Evolutionary conservation across 495 filamentous ascomycete genomes (phyloP).

Genomic region (Penicillium cinerascens): DNA sequence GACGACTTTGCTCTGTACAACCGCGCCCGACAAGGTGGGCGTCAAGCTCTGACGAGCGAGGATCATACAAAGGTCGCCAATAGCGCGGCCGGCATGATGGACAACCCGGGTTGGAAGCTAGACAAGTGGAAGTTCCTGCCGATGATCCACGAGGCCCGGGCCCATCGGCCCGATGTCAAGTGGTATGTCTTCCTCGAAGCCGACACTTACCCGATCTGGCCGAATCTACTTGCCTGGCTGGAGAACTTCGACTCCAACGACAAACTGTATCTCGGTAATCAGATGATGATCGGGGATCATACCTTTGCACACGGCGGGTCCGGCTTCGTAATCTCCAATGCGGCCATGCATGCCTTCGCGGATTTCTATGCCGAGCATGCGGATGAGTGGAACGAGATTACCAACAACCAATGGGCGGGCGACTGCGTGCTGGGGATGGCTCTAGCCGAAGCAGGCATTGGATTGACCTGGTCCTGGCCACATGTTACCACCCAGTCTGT

Average conservation of each 20-base stretch:
- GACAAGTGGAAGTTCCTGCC: conserved; percentile 73
- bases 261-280: conserved; percentile 53
- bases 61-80: conserved; percentile 32
- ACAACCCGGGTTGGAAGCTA: conserved; percentile 57
- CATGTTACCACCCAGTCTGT: conserved; percentile 29
- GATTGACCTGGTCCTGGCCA: conserved; percentile 36
- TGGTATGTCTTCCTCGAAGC: conserved; percentile 71
- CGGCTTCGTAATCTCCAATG: conserved; percentile 53
- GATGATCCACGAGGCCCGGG: conserved; percentile 56
- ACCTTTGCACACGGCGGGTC: conserved; percentile 66
- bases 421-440: conserved; percentile 46
- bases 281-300: conserved; percentile 42
- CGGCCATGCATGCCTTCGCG: conserved; percentile 29
- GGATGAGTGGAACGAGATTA: conserved; percentile 29
- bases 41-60: conserved; percentile 25
- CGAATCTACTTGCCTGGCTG: conserved; percentile 58
- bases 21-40: conserved; percentile 34
- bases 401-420: conserved; percentile 35
- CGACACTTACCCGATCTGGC: conserved; percentile 65
- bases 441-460: conserved; percentile 32
- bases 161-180: conserved; percentile 45
- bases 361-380: conserved; percentile 12
- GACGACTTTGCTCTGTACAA: conserved; percentile 46
- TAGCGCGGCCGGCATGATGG: conserved; percentile 30
- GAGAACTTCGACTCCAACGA: conserved; percentile 43